Evolutionary conservation across 2,329 filamentous ascomycete species (phyloP).

Genomic region (Aspergillus uvarum): DNA sequence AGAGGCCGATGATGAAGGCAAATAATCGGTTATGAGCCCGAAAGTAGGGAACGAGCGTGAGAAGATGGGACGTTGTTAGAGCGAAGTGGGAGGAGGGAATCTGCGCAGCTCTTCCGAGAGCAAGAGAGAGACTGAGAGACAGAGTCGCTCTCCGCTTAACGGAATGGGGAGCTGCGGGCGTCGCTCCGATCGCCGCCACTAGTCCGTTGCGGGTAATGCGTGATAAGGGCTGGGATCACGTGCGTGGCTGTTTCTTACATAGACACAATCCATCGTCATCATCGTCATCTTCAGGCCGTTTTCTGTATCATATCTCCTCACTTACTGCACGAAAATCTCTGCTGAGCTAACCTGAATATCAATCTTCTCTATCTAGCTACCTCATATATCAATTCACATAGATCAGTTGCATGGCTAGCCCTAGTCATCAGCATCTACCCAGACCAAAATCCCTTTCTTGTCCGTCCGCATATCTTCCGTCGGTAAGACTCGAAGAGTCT

Average conservation of each 20-base stretch:
- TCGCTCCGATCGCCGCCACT: slow-evolving; percentile 22
- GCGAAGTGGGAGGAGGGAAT: slow-evolving; percentile 1
- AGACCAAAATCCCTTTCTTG: slow-evolving; percentile 52
- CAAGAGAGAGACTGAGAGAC: neutral
- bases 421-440: slow-evolving; percentile 44
- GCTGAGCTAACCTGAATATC: neutral
- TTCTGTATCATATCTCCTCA: neutral
- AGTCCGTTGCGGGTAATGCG: slow-evolving; percentile 16
- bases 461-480: slow-evolving; percentile 66
- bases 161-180: slow-evolving; percentile 18
- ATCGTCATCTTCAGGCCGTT: neutral
- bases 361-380: neutral
- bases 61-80: neutral
- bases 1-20: neutral
- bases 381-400: neutral
- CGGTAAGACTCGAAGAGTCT: slow-evolving; percentile 76
- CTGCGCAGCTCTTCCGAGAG: slow-evolving; percentile 5
- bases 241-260: slow-evolving; percentile 9
- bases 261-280: neutral
- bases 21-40: neutral
- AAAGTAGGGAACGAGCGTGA: neutral
- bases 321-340: neutral
- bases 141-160: slow-evolving; percentile 3
- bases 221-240: slow-evolving; percentile 26
- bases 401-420: neutral